Percentiles rank a stretch among this genome's conserved stretches.
Conservation (phyloP, 768 basidiomycete species). For the Galerina sulciceps region DNA sequence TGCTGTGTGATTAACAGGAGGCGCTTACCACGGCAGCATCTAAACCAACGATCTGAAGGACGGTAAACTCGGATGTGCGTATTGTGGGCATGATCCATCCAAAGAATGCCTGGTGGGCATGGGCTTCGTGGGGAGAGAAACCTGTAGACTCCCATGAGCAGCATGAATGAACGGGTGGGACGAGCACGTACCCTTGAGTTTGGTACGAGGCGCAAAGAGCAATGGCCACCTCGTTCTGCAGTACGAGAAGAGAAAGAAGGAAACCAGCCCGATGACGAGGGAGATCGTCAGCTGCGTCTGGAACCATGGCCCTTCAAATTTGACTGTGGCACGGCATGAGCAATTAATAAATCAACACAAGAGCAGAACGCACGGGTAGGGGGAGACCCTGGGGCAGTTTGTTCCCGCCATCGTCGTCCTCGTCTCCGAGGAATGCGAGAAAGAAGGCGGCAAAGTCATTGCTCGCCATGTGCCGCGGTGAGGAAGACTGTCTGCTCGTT, state of each 20-base stretch:
- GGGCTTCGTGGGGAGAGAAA: slow-evolving; percentile 93
- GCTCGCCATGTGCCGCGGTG: slow-evolving; percentile 21
- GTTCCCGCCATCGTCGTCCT: slow-evolving; percentile 40
- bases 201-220: slow-evolving; percentile 90
- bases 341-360: not conserved
- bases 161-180: slow-evolving; percentile 10
- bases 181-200: slow-evolving; percentile 78
- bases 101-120: slow-evolving; percentile 85
- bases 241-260: slow-evolving; percentile 89
- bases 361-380: slow-evolving; percentile 54
- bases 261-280: slow-evolving; percentile 71
- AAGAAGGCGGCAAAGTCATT: slow-evolving; percentile 22
- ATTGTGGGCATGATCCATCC: slow-evolving; percentile 97
- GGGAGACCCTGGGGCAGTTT: slow-evolving; percentile 65
- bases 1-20: not conserved
- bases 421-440: slow-evolving; percentile 23
- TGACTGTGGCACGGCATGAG: slow-evolving; percentile 46
- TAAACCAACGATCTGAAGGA: slow-evolving; percentile 94
- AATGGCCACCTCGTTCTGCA: slow-evolving; percentile 88
- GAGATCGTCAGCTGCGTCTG: slow-evolving; percentile 87
- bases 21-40: slow-evolving; percentile 91
- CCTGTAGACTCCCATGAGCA: slow-evolving; percentile 44
- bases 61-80: slow-evolving; percentile 86
- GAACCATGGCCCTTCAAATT: slow-evolving; percentile 95
- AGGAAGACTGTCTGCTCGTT: slow-evolving; percentile 3